Evolutionary conservation across 202 grass and related monocot species (phyloP).

Genomic region (Digitaria exilis): DNA sequence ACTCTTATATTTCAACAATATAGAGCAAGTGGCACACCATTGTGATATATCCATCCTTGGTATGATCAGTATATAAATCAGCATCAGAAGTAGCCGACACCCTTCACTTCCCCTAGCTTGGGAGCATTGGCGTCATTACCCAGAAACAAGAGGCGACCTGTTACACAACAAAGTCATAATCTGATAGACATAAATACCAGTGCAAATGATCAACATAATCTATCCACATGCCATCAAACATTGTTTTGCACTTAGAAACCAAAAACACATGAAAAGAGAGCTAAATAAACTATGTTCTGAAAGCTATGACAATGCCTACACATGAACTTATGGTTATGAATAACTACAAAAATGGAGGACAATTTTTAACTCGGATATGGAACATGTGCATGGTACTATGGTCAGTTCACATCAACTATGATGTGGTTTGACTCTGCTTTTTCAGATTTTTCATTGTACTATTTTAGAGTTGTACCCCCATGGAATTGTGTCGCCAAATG

Average conservation of each 20-base stretch:
- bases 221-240: background rate
- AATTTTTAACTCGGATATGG: slow-evolving; percentile 4
- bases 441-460: background rate
- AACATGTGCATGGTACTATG: background rate
- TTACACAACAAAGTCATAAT: slow-evolving; percentile 12
- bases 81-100: slow-evolving; percentile 80
- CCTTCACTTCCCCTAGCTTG: slow-evolving; percentile 52
- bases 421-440: background rate
- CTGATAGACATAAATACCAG: background rate
- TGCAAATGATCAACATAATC: background rate
- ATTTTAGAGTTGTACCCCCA: slow-evolving; percentile 7
- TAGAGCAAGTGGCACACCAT: background rate
- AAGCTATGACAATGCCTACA: background rate
- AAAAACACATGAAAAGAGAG: background rate
- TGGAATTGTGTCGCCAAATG: background rate
- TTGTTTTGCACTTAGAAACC: background rate
- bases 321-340: background rate
- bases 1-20: slow-evolving; percentile 2
- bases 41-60: background rate
- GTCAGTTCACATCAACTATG: background rate
- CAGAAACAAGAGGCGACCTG: slow-evolving; percentile 73
- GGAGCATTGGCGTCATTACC: slow-evolving; percentile 44
- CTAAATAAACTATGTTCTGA: slow-evolving; percentile 2
- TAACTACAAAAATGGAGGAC: slow-evolving; percentile 3
- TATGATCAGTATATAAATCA: background rate